phyloP scores from a whole-genome alignment of 805 yeast genomes.

The Candida silvicultrix region DNA sequence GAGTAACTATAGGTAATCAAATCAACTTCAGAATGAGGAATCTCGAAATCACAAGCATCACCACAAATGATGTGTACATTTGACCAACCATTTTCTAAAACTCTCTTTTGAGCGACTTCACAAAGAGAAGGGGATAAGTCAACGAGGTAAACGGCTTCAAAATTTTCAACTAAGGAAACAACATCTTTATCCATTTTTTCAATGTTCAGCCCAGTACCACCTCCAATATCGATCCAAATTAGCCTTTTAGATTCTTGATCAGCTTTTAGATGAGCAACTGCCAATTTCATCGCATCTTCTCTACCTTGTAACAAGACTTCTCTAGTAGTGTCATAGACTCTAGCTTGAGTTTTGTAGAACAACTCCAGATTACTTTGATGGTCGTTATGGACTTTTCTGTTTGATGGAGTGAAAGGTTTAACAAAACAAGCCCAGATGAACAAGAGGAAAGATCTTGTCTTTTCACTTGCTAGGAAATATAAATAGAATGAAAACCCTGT shows the following conservation, averaged over 20 bases:
- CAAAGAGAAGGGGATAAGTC: slow-evolving; percentile 77
- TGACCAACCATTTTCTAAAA: slow-evolving; percentile 38
- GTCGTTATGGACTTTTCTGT: slow-evolving; percentile 19
- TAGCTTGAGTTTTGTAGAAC: slow-evolving; percentile 74
- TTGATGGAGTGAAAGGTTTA: slow-evolving; percentile 23
- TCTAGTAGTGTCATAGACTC: slow-evolving; percentile 70
- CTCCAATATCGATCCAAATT: slow-evolving; percentile 79
- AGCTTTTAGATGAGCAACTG: slow-evolving; percentile 45
- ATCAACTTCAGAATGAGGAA: slow-evolving; percentile 51
- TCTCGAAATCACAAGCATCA: slow-evolving; percentile 67
- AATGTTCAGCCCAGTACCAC: slow-evolving; percentile 81
- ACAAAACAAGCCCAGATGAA: slow-evolving; percentile 29
- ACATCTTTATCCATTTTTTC: slow-evolving; percentile 62
- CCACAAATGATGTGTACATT: slow-evolving; percentile 66
- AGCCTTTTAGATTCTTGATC: slow-evolving; percentile 31
- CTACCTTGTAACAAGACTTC: slow-evolving; percentile 63
- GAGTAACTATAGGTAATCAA: slow-evolving; percentile 76
- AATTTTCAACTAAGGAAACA: slow-evolving; percentile 28
- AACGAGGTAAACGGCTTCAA: slow-evolving; percentile 63
- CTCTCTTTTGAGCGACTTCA: slow-evolving; percentile 60
- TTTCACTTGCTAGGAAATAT: slow-evolving; percentile 8
- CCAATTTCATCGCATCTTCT: slow-evolving; percentile 52
- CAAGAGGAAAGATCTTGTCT: slow-evolving; percentile 16
- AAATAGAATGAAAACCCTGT: not conserved
- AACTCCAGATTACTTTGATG: slow-evolving; percentile 40